Conservation (phyloP, 768 basidiomycete genomes). For the Pholiota molesta region DNA sequence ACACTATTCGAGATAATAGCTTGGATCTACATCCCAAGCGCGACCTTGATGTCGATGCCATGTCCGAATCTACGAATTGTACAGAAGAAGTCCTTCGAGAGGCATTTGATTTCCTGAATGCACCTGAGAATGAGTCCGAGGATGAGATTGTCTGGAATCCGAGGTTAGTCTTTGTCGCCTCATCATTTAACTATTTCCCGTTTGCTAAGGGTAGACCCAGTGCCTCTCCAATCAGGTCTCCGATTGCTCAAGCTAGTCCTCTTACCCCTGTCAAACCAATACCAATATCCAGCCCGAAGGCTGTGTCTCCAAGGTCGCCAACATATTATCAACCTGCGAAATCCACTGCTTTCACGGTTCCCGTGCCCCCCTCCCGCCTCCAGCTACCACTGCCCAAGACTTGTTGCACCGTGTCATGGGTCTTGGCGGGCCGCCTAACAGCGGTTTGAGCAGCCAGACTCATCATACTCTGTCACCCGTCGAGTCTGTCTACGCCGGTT, state of each 20-base stretch:
- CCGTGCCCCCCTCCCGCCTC: constrained; percentile 24
- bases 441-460: background rate
- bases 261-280: constrained; percentile 36
- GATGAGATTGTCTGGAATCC: constrained; percentile 83
- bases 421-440: constrained; percentile 23
- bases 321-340: constrained; percentile 25
- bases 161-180: constrained; percentile 38
- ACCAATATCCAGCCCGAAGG: constrained; percentile 33
- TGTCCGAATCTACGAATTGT: constrained; percentile 67
- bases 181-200: background rate
- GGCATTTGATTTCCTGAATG: constrained; percentile 30
- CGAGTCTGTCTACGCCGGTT: constrained; percentile 32
- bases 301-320: constrained; percentile 35
- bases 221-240: constrained; percentile 37
- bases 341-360: constrained; percentile 13
- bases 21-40: constrained; percentile 16
- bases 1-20: constrained; percentile 28
- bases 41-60: constrained; percentile 56
- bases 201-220: constrained; percentile 20
- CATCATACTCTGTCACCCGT: background rate
- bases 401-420: constrained; percentile 60
- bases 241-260: constrained; percentile 35
- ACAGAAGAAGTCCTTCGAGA: constrained; percentile 76
- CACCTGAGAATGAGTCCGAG: constrained; percentile 53
- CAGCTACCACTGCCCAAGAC: constrained; percentile 65